Evolutionary conservation across 768 basidiomycete species (phyloP), one percentile per base, ranked within the genome.

Genomic region (Cyclocybe aegerita): DNA sequence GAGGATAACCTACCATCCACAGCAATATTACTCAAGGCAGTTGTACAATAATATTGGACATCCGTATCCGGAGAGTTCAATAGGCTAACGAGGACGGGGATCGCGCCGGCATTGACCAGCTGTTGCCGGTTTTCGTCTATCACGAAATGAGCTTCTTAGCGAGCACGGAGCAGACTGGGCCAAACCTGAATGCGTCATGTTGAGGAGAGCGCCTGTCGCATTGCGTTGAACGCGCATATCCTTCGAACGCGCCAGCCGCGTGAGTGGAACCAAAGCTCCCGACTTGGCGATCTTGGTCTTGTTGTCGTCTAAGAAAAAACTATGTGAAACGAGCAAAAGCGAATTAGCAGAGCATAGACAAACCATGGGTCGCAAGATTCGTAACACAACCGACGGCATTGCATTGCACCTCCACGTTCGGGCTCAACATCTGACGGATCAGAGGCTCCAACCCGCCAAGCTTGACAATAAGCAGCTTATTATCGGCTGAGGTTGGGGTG

Each of bases 251-350:
- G 97, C 97, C 38, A 99, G 80, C 43, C 97, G 82, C 39, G 97
- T 98, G 34, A 99, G 82, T 16, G 97, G 97, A 15, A 97, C 93
- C 48, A 99, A 78, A n/a, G 97, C 97, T 40, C 97, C 97, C 8
- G 94, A 97, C 79, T 98, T 98, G 36, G 97, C 97, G 49, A 99
- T 99, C 80, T 96, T 97, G 44, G 93, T 97, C 80, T 99, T 99
- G 80, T 99, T 99, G 68, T 99, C 97, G 63, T 99, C 95, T 97
- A 55, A 33, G 37, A 36, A 48, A 34, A 44, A 34, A 41, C 11
- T 16, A 34, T 16, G 10, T 1, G 45, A 37, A 39, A 8, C 37
- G 39, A 34, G 29, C 9, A 46, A 34, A 23, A 23, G 23, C 23
- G 5, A 23, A 23, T 3, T 23, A 23, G 23, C 5, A 23, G 23